A percentile compares a stretch with the other conserved stretches of the same genome.
phyloP scores from a whole-genome alignment of 306 rosid species.

The Glycine tomentella region DNA sequence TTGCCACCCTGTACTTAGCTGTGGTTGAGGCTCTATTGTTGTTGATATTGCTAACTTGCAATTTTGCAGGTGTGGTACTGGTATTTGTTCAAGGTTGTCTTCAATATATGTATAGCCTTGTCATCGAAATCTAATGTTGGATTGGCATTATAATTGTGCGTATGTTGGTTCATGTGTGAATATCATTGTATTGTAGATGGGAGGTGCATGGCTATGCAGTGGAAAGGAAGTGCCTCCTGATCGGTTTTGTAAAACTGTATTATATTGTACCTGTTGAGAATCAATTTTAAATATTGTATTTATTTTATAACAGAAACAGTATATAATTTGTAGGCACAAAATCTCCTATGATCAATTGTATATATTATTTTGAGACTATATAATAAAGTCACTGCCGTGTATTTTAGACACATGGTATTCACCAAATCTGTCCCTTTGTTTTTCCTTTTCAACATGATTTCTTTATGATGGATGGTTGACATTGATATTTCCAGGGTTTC shows the following conservation, averaged over 20 bases:
- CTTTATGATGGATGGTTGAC: too few relatives aligned
- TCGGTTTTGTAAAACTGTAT: slow-evolving; percentile 23
- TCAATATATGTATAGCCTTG: neutral
- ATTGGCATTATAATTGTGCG: neutral
- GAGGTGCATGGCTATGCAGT: neutral
- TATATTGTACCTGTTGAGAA: neutral
- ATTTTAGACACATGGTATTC: too few relatives aligned
- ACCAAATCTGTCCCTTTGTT: too few relatives aligned
- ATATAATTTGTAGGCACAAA: neutral
- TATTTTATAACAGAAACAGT: neutral
- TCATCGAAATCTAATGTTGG: neutral
- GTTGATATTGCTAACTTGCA: too few relatives aligned
- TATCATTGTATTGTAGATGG: slow-evolving; percentile 6
- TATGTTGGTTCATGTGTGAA: neutral
- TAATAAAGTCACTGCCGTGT: too few relatives aligned
- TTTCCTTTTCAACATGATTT: too few relatives aligned
- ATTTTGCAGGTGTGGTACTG: too few relatives aligned
- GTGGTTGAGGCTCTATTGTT: neutral
- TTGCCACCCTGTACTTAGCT: neutral
- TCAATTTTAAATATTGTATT: neutral
- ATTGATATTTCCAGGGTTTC: too few relatives aligned
- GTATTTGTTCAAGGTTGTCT: too few relatives aligned
- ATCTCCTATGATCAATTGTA: neutral
- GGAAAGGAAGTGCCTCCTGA: neutral
- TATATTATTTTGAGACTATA: too few relatives aligned